These are phyloP conservation scores for Pseudonitzschia delicatissima DNA, from an alignment of 108 stramenopile species.

Conservation along the genomic window DNA sequence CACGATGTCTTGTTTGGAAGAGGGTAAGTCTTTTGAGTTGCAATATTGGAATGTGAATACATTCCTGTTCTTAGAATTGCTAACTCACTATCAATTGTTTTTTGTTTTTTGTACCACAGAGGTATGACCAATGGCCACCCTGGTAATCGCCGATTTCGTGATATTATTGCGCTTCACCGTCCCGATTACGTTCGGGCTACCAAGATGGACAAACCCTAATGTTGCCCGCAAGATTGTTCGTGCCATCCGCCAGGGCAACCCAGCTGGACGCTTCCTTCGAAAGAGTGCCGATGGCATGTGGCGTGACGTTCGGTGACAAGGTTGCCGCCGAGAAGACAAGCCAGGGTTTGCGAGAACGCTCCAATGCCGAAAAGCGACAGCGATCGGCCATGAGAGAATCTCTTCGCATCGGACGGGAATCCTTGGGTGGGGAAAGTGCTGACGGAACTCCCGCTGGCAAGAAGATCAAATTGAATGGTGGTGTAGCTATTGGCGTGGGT, in stretches of 20 bases:
- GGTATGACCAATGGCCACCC: slow-evolving; percentile 77
- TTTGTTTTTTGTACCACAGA: slow-evolving; percentile 52
- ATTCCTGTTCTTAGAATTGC: neutral
- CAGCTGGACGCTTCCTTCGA: slow-evolving; percentile 69
- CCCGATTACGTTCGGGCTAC: slow-evolving; percentile 66
- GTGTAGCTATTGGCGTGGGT: slow-evolving; percentile 4
- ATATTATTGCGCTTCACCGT: slow-evolving; percentile 68
- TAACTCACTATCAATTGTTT: slow-evolving; percentile 9
- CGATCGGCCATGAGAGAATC: slow-evolving; percentile 40
- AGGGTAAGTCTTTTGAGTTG: slow-evolving; percentile 8
- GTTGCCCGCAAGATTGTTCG: slow-evolving; percentile 75
- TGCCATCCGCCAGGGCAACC: slow-evolving; percentile 54
- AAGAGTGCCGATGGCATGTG: slow-evolving; percentile 61
- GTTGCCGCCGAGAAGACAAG: slow-evolving; percentile 64
- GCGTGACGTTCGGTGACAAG: slow-evolving; percentile 70
- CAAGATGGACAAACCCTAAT: slow-evolving; percentile 76
- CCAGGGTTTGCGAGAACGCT: slow-evolving; percentile 71
- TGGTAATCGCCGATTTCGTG: slow-evolving; percentile 78
- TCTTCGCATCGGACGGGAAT: slow-evolving; percentile 34
- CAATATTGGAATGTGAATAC: neutral
- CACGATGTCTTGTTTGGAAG: slow-evolving; percentile 34
- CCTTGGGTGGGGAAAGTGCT: slow-evolving; percentile 19
- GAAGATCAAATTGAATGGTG: slow-evolving; percentile 20
- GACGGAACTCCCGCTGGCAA: slow-evolving; percentile 18
- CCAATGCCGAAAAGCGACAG: slow-evolving; percentile 57